Evolutionary conservation across 1,139 yeast genomes (phyloP).

Genomic region (Maudiozyma humilis): DNA sequence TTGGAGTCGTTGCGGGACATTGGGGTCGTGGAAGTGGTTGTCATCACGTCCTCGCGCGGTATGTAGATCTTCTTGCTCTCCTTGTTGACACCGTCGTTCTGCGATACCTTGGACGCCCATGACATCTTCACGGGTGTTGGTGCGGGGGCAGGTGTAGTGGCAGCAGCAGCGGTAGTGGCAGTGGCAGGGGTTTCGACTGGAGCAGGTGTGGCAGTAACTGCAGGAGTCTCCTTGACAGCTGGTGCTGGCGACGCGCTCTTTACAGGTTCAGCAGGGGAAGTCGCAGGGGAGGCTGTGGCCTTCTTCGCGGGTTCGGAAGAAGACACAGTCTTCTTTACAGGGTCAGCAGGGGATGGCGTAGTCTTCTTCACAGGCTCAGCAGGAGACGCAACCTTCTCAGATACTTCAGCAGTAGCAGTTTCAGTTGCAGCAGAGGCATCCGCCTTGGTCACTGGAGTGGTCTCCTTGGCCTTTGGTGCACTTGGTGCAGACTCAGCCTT

Average conservation of each 20-base stretch:
- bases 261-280: neutral
- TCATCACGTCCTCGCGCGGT: neutral
- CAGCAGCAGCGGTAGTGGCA: neutral
- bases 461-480: slow-evolving; percentile 15
- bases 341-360: neutral
- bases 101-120: slow-evolving; percentile 8
- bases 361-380: too few species aligned
- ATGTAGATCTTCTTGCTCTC: slow-evolving; percentile 7
- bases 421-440: too few species aligned
- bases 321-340: neutral
- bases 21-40: neutral
- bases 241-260: neutral
- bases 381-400: too few species aligned
- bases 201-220: neutral
- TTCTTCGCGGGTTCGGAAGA: neutral
- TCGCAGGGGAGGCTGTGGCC: neutral
- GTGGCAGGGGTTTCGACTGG: neutral
- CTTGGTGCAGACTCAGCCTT: slow-evolving; percentile 18
- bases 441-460: too few species aligned
- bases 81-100: slow-evolving; percentile 2
- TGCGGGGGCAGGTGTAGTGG: neutral
- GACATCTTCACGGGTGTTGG: slow-evolving; percentile 5
- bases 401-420: too few species aligned
- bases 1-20: neutral
- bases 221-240: too few species aligned